Evolutionary conservation across 2,329 filamentous ascomycete genomes (phyloP), one percentile per base, ranked within the genome.

Genomic region (Geosmithia putterillii): DNA sequence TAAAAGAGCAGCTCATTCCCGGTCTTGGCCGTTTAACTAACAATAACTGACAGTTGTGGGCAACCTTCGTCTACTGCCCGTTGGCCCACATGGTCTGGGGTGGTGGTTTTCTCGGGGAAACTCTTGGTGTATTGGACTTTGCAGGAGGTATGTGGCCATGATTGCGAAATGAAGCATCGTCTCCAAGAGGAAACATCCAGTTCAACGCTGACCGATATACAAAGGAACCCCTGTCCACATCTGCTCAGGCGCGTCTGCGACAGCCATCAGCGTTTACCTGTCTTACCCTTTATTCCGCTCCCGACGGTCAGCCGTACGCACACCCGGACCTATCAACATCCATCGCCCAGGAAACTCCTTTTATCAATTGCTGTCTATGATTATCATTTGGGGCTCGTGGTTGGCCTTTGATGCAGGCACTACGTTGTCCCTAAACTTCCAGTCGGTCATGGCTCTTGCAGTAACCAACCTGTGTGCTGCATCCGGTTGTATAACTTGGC

Each of bases 321-420:
- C 48, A 1, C 48, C 48, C 2, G 40, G 44, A 18, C 48, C 48
- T 18, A 48, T 49, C 12, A 43, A 43, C 12, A 41, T 49, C 5
- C 48, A 49, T 20, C 46, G 46, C 3, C 48, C 48, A 5, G 46
- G 46, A 15, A 49, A 49, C 34, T 48, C 46, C 15, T 48, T 49
- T 43, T 48, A 42, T 34, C 48, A 49, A 15, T 35, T 49, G 5
- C 18, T 49, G 34, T 32, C 48, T 15, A 41, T 49, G 36, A 48
- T 48, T 12, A 49, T 48, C 36, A 49, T 49, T n/a, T 49, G 48
- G 48, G 48, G 48, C 18, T 48, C 46, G 14, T 49, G 48, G 48
- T 39, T 49, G 0, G 48, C 48, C 18, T 49, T 49, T 25, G 48
- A 49, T 19, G 48, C 48, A 2, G 48, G 48, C 15, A 49, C 48